Base-by-base conservation (phyloP, 202 grass and related monocot genomes). In the Panicum hallii region DNA sequence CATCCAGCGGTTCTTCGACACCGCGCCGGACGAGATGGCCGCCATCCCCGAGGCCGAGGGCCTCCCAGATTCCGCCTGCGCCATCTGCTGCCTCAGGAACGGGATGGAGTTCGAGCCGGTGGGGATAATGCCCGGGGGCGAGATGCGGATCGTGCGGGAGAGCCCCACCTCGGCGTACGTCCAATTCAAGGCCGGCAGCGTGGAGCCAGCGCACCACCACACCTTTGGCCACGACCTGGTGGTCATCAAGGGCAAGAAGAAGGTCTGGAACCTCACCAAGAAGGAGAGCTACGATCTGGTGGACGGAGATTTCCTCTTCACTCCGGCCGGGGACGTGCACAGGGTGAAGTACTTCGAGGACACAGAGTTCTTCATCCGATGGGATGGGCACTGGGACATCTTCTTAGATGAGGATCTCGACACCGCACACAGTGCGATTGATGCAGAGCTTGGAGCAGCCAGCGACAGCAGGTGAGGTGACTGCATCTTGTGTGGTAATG, bases 221-320 rank as follows among this genome's bases (percentile, higher is more conserved):
- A 98, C 93, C 63, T 98, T 98, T 9, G 95, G 95, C 20, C 95
- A 98, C n/a, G 91, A 98, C 70, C 83, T 98, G 50, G 87, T 95
- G 60, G 93, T 98, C 48, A 87, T 98, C 71, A 92, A 90, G 56
- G 93, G 95, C 72, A 93, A 91, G 74, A 98, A 95, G 83, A 95
- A 90, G 79, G 95, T 95, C 0, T 95, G 93, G 95, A 95, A 98
- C 89, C 83, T 98, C 55, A 98, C 91, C 58, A 98, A 98, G 88
- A 90, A 98, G 44, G 89, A 93, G 68, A 92, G 84, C 84, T 98
- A 93, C 36, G 81, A 80, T 46, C 86, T 95, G 8, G 87, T 87
- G 41, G 89, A 94, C 13, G 93, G 93, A 8, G 95, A 98, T 53
- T 98, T 98, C 78, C 81, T 95, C 53, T 98, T 95, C 83, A 95